These are phyloP conservation scores for Rubia peregrina DNA, from an alignment of 305 asterid species.

Conservation along the genomic window DNA sequence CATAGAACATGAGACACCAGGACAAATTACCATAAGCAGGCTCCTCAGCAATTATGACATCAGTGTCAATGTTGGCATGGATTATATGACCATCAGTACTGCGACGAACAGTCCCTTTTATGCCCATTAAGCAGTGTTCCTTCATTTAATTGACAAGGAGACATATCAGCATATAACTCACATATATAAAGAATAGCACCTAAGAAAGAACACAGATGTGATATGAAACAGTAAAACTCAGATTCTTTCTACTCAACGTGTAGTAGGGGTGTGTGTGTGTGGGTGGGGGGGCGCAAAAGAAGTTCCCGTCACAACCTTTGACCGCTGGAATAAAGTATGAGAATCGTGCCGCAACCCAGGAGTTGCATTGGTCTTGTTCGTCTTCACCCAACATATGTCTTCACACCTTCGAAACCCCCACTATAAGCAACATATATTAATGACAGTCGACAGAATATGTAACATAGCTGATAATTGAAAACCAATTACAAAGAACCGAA, in stretches of 20 bases:
- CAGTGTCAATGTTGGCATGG: slow-evolving; percentile 99
- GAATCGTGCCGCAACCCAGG: slow-evolving; percentile 98
- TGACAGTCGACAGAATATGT: slow-evolving; percentile 1
- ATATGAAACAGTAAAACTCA: neutral
- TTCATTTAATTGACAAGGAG: slow-evolving; percentile 30
- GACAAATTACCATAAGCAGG: slow-evolving; percentile 83
- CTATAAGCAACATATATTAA: slow-evolving; percentile 32
- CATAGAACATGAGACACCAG: slow-evolving; percentile 10
- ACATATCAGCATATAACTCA: slow-evolving; percentile 18
- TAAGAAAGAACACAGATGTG: neutral
- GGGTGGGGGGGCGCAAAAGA: neutral
- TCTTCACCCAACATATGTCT: slow-evolving; percentile 99
- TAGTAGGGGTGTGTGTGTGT: too few relatives aligned
- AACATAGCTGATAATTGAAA: neutral
- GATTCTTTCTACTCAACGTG: too few relatives aligned
- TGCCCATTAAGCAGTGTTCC: slow-evolving; percentile 99
- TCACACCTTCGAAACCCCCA: slow-evolving; percentile 99
- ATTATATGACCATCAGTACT: slow-evolving; percentile 98
- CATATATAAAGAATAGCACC: neutral
- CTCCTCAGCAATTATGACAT: slow-evolving; percentile 98
- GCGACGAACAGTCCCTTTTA: slow-evolving; percentile 98
- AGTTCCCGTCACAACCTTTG: slow-evolving; percentile 52
- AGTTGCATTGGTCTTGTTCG: slow-evolving; percentile 86
- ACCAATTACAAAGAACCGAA: slow-evolving; percentile 3
- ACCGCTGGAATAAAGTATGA: slow-evolving; percentile 88